Percentiles rank a stretch among this genome's conserved stretches.
These are phyloP conservation scores for Ulvella scutata DNA, from an alignment of 139 green algal genomes.

Conservation along the genomic window DNA sequence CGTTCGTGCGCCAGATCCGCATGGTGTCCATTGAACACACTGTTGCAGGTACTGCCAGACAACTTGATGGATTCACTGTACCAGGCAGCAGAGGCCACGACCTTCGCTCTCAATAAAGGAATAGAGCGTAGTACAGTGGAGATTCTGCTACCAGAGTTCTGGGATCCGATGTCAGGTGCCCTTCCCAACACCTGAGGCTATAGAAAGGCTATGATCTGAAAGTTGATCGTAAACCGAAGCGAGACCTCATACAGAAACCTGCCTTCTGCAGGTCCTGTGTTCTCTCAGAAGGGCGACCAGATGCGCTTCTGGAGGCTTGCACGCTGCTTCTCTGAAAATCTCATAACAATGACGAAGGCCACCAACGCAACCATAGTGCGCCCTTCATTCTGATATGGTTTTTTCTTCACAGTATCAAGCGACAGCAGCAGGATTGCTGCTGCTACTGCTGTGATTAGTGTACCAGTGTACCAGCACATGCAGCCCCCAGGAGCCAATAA, in stretches of 20 bases:
- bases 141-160: slow-evolving; percentile 84
- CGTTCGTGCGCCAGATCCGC: not conserved
- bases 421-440: no score
- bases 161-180: slow-evolving; percentile 42
- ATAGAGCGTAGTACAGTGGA: slow-evolving; percentile 56
- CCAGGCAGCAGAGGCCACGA: slow-evolving; percentile 38
- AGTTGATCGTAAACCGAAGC: no score
- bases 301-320: slow-evolving; percentile 64
- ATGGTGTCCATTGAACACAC: no score
- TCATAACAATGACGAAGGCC: slow-evolving; percentile 13
- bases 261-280: slow-evolving; percentile 47
- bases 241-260: slow-evolving; percentile 18
- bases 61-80: slow-evolving; percentile 50
- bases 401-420: no score
- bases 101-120: slow-evolving; percentile 39
- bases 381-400: not conserved
- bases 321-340: slow-evolving; percentile 49
- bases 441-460: no score
- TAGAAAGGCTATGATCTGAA: not conserved
- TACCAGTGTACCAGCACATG: no score
- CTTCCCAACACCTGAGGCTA: slow-evolving; percentile 4
- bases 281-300: slow-evolving; percentile 72
- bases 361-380: slow-evolving; percentile 12
- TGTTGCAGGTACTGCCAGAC: slow-evolving; percentile 61
- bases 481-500: no score